Evolutionary conservation across 2,329 filamentous ascomycete genomes (phyloP).

Genomic region (Pseudogymnoascus sp.): DNA sequence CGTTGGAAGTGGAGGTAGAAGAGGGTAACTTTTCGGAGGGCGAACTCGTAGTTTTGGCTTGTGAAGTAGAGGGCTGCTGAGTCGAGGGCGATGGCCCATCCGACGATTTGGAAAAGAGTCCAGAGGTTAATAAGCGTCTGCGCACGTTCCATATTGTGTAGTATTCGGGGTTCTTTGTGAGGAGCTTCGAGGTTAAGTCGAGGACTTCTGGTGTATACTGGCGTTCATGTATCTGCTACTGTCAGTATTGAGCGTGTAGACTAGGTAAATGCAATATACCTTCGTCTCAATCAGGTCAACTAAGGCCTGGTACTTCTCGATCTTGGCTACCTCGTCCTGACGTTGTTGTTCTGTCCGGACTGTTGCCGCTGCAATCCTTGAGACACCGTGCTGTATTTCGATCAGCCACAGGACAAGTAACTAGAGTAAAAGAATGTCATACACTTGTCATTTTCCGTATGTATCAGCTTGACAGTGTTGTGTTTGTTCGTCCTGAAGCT

Average conservation of each 20-base stretch:
- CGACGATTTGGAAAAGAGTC: constrained; percentile 45
- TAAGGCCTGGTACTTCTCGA: constrained; percentile 64
- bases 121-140: constrained; percentile 49
- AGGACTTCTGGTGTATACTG: constrained; percentile 44
- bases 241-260: constrained; percentile 14
- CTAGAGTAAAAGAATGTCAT: constrained; percentile 18
- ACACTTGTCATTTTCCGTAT: constrained; percentile 30
- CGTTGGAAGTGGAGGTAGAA: constrained; percentile 48
- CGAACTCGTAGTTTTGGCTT: constrained; percentile 47
- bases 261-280: constrained; percentile 33
- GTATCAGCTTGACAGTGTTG: neutral
- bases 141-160: constrained; percentile 89
- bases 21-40: constrained; percentile 52
- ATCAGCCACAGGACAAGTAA: constrained; percentile 22
- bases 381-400: constrained; percentile 65
- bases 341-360: constrained; percentile 61
- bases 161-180: constrained; percentile 75
- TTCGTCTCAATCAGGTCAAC: constrained; percentile 59
- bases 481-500: neutral
- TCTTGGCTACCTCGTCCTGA: constrained; percentile 64
- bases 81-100: constrained; percentile 44
- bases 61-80: constrained; percentile 45
- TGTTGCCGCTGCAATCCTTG: constrained; percentile 52
- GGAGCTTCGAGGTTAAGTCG: constrained; percentile 60
- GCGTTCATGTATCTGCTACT: constrained; percentile 22